Base-by-base conservation (phyloP, 805 yeast genomes). In the Metschnikowia proteae region DNA sequence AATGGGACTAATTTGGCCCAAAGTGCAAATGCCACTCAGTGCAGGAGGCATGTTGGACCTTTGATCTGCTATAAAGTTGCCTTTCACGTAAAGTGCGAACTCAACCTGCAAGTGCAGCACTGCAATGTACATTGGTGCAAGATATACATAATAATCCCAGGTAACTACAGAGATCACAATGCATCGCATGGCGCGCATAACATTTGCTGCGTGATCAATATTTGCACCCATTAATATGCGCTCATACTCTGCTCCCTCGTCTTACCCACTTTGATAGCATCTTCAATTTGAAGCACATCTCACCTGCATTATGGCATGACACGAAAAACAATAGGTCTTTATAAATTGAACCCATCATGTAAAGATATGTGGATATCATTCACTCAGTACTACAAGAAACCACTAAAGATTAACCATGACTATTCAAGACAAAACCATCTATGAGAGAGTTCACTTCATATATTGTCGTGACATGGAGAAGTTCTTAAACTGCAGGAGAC, bases 401-500 rank as follows among this genome's bases (percentile, higher is more conserved):
- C 11, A n/a, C 22, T 26, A n/a, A 33, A 13, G 10, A 36, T 22
- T 17, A 17, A 46, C 34, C n/a, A 56, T 56, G 59, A 54, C 59
- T 39, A 52, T 56, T 17, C 49, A 45, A 39, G 49, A 42, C 27
- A 56, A 54, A 43, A 65, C 68, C 44, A 52, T 61, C 6, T 67
- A 55, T 44, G 71, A 67, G 47, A 54, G 58, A 38, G 54, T 67
- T 11, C 60, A 58, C 27, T 54, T 56, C 48, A 58, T 67, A 46
- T 67, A 67, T 54, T 52, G 60, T 37, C 60, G 68, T 32, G 52
- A 61, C 43, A 48, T 47, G 7, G 32, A 44, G 9, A 43, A 43
- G 3, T 47, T 65, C 31, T 34, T 59, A 25, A 58, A 55, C 28
- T 43, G 52, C 30, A 43, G 59, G 9, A 23, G 29, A 26, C 59